Evolutionary conservation across 306 rosid genomes (phyloP).

Genomic region (Bauhinia variegata): DNA sequence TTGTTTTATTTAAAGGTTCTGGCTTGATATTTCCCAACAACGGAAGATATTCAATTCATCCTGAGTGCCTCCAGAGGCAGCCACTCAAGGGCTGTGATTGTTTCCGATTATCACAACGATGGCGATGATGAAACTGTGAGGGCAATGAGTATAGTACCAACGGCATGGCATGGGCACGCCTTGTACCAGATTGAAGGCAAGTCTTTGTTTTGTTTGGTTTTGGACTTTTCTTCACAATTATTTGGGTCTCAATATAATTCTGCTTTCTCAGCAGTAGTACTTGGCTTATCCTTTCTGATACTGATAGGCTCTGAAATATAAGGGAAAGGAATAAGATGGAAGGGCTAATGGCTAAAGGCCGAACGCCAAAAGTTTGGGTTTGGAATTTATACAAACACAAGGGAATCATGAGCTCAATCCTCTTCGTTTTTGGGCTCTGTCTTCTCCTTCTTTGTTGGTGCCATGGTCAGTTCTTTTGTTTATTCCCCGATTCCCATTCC

Average conservation of each 20-base stretch:
- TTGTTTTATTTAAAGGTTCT: no score
- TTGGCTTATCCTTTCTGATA: constrained; percentile 3
- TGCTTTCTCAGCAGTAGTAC: constrained; percentile 25
- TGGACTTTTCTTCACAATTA: constrained; percentile 4
- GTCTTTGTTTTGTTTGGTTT: no score
- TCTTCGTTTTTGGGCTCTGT: constrained; percentile 19
- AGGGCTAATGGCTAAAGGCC: constrained; percentile 42
- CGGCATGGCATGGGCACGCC: constrained; percentile 50
- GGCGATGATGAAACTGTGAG: constrained; percentile 45
- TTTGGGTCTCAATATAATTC: constrained; percentile 4
- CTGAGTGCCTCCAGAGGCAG: constrained; percentile 25
- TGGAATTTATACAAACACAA: constrained; percentile 48
- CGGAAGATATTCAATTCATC: no score
- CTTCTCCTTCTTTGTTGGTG: background rate
- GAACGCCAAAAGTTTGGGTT: constrained; percentile 43
- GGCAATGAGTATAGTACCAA: constrained; percentile 42
- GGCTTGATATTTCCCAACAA: no score
- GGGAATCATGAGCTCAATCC: constrained; percentile 36
- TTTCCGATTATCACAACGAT: constrained; percentile 33
- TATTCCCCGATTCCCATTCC: no score
- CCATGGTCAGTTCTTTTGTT: no score
- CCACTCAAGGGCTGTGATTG: constrained; percentile 30
- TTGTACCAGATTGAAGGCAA: constrained; percentile 22
- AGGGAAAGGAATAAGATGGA: constrained; percentile 34
- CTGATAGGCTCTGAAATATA: constrained; percentile 32